Evolutionary conservation across 2,329 filamentous ascomycete species (phyloP).

Genomic region (Colletotrichum caudatum): DNA sequence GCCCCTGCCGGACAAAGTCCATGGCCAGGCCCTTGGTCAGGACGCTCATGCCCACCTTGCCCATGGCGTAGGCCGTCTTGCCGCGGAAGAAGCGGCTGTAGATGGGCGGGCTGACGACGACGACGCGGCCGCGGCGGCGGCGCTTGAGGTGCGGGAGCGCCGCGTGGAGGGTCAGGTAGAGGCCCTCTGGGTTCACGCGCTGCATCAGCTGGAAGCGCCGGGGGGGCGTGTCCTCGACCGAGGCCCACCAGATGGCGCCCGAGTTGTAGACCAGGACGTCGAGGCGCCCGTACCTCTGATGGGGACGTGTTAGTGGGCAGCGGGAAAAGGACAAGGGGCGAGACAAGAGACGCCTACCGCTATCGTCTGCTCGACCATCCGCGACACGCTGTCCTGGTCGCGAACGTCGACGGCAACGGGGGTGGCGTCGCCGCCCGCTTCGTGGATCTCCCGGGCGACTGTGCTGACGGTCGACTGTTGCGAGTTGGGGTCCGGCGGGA

Average conservation of each 20-base stretch:
- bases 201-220: slow-evolving; percentile 83
- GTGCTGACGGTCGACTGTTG: slow-evolving; percentile 81
- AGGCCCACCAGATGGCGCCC: slow-evolving; percentile 87
- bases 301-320: not conserved
- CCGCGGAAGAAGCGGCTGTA: slow-evolving; percentile 88
- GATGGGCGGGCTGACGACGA: slow-evolving; percentile 87
- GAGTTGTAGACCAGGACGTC: slow-evolving; percentile 86
- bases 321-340: not conserved
- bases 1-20: slow-evolving; percentile 78
- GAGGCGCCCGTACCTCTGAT: slow-evolving; percentile 68
- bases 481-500: slow-evolving; percentile 83
- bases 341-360: slow-evolving; percentile 52
- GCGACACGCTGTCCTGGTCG: slow-evolving; percentile 69
- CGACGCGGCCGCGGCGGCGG: slow-evolving; percentile 69
- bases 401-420: slow-evolving; percentile 79
- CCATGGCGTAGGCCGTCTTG: slow-evolving; percentile 85
- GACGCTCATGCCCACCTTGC: slow-evolving; percentile 85
- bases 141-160: slow-evolving; percentile 73
- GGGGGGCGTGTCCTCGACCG: slow-evolving; percentile 77
- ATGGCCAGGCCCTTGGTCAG: slow-evolving; percentile 84
- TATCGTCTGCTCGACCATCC: slow-evolving; percentile 70
- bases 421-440: slow-evolving; percentile 72
- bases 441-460: slow-evolving; percentile 78
- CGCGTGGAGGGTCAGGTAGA: slow-evolving; percentile 79
- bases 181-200: slow-evolving; percentile 77